A percentile compares a stretch with the other conserved stretches of the same genome.
Evolutionary conservation across 306 rosid genomes (phyloP).

Genomic region (Canavalia gladiata): DNA sequence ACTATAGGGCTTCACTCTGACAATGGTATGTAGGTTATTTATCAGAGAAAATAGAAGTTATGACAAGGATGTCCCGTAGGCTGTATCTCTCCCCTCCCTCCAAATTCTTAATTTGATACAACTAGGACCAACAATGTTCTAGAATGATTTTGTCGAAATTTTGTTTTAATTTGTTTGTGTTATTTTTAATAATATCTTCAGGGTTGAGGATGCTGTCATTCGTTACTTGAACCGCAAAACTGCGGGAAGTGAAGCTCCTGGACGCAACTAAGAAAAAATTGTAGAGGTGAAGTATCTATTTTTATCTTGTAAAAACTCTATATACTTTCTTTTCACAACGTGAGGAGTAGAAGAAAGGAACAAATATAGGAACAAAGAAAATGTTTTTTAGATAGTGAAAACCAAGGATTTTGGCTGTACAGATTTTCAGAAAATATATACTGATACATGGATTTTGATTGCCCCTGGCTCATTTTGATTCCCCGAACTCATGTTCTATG

Average conservation of each 20-base stretch:
- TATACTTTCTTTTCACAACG: too few relatives aligned
- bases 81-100: background rate
- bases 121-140: slow-evolving; percentile 13
- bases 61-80: slow-evolving; percentile 4
- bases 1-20: background rate
- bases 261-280: slow-evolving; percentile 56
- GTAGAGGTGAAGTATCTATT: slow-evolving; percentile 38
- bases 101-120: background rate
- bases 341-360: slow-evolving; percentile 36
- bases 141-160: background rate
- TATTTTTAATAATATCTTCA: slow-evolving; percentile 46
- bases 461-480: slow-evolving; percentile 11
- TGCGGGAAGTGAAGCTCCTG: slow-evolving; percentile 65
- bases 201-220: slow-evolving; percentile 92
- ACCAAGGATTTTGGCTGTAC: slow-evolving; percentile 6
- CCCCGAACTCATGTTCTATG: background rate
- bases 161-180: slow-evolving; percentile 26
- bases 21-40: slow-evolving; percentile 16
- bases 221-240: slow-evolving; percentile 88
- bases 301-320: background rate
- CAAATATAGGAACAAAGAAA: slow-evolving; percentile 11
- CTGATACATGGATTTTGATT: slow-evolving; percentile 13
- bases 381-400: slow-evolving; percentile 27
- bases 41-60: slow-evolving; percentile 18
- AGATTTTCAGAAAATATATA: slow-evolving; percentile 21